Percentiles rank a stretch among this genome's conserved stretches.
Conservation (phyloP, 1,284 basidiomycete genomes). For the Cerrena zonata region DNA sequence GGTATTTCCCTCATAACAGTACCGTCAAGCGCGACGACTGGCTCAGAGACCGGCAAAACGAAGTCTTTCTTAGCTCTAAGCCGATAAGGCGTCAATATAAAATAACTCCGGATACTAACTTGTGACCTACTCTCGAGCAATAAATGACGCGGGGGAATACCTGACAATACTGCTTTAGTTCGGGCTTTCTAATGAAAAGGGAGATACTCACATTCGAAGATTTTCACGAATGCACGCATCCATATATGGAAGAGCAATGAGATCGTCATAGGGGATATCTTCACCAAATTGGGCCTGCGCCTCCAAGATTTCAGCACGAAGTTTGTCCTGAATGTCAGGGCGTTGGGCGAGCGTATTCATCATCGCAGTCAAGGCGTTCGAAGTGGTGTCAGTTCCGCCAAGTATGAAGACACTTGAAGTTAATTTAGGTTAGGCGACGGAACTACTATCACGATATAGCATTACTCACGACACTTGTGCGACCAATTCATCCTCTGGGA, state of each 20-base stretch:
- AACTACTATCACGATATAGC: background rate
- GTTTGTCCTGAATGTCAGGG: too few species aligned
- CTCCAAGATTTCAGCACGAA: too few species aligned
- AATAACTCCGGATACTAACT: background rate
- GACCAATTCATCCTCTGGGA: too few species aligned
- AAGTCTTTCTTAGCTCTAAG: conserved; percentile 18
- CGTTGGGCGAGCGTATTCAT: too few species aligned
- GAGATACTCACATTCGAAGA: conserved; percentile 15
- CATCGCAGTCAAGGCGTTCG: conserved; percentile 11
- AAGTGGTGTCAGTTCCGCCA: too few species aligned
- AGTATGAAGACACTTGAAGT: conserved; percentile 4
- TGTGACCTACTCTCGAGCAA: conserved; percentile 4
- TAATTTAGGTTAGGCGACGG: background rate
- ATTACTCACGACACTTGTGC: too few species aligned
- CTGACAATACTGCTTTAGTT: background rate
- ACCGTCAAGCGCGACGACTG: conserved; percentile 23
- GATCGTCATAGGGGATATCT: too few species aligned
- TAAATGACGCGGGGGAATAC: conserved; percentile 4
- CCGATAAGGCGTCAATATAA: conserved; percentile 1
- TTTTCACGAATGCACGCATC: conserved; percentile 31
- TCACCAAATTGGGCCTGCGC: conserved; percentile 12
- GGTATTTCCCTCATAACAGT: conserved; percentile 32
- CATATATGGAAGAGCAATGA: conserved; percentile 26
- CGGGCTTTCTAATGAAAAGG: background rate
- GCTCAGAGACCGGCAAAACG: conserved; percentile 20